phyloP scores from a whole-genome alignment of 2,329 filamentous ascomycete species.

The Acephala macrosclerotiorum region DNA sequence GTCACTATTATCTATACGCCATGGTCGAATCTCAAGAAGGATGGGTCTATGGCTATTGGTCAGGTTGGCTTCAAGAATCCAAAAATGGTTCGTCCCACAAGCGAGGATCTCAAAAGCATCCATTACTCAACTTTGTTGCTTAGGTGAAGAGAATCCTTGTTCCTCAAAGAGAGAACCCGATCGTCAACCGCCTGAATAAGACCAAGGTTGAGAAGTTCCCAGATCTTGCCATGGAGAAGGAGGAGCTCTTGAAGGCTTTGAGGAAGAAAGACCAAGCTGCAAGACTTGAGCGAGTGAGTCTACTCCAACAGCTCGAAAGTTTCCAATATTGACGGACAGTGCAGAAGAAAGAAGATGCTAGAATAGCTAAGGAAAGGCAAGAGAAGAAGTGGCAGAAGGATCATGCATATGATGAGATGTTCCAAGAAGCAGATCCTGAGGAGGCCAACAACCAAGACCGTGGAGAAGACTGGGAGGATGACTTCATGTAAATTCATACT shows the following conservation, averaged over 20 bases:
- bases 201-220: constrained; percentile 89
- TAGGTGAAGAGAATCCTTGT: constrained; percentile 85
- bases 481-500: constrained; percentile 79
- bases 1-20: constrained; percentile 96
- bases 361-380: constrained; percentile 78
- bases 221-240: constrained; percentile 82
- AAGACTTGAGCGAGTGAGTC: constrained; percentile 65
- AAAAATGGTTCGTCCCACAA: constrained; percentile 60
- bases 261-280: constrained; percentile 74
- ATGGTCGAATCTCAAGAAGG: constrained; percentile 95
- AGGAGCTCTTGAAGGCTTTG: constrained; percentile 75
- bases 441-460: constrained; percentile 86
- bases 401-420: constrained; percentile 96
- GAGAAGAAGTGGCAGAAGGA: constrained; percentile 94
- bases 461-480: constrained; percentile 79
- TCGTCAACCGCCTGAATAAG: constrained; percentile 98
- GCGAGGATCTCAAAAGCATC: neutral
- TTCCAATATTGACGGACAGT: constrained; percentile 10
- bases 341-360: constrained; percentile 79
- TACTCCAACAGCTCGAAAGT: constrained; percentile 3
- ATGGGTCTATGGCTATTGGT: constrained; percentile 92
- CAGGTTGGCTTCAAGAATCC: constrained; percentile 95
- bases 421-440: constrained; percentile 82
- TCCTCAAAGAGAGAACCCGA: constrained; percentile 80
- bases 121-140: neutral